A percentile compares a stretch with the other conserved stretches of the same genome.
phyloP scores from a whole-genome alignment of 1,139 yeast genomes.

The Zygoascus sp. region DNA sequence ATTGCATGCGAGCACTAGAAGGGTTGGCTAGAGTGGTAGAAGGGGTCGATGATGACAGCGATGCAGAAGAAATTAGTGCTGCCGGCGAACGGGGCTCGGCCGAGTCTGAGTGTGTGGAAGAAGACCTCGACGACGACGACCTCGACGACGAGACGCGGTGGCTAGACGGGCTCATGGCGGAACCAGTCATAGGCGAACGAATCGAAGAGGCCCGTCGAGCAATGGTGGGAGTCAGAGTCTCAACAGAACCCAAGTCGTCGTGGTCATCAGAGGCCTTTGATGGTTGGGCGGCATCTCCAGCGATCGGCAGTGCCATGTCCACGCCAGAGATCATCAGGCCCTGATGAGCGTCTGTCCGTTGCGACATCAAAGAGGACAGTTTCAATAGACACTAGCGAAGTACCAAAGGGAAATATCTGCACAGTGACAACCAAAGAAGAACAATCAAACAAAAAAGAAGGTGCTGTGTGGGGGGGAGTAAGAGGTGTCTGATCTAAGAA shows the following conservation, averaged over 20 bases:
- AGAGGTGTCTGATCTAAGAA: no score
- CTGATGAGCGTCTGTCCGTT: neutral
- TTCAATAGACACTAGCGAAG: neutral
- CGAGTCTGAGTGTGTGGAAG: no score
- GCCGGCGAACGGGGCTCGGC: no score
- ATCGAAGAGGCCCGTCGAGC: neutral
- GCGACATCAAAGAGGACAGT: no score
- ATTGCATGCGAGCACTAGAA: no score
- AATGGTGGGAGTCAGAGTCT: neutral
- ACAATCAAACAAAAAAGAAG: no score
- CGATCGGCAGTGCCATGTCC: neutral
- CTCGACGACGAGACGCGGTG: neutral
- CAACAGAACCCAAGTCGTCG: neutral
- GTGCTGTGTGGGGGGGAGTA: no score
- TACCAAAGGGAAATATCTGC: no score
- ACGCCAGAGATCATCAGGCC: slow-evolving; percentile 4
- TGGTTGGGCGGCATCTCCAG: neutral
- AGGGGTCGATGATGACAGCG: neutral
- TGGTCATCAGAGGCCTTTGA: neutral
- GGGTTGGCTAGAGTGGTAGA: neutral
- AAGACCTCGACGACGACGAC: neutral
- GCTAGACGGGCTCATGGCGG: no score
- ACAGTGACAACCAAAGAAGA: no score
- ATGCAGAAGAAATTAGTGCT: no score
- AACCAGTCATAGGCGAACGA: neutral